phyloP scores from a whole-genome alignment of 1,284 basidiomycete genomes.

The Schizopora paradoxa region DNA sequence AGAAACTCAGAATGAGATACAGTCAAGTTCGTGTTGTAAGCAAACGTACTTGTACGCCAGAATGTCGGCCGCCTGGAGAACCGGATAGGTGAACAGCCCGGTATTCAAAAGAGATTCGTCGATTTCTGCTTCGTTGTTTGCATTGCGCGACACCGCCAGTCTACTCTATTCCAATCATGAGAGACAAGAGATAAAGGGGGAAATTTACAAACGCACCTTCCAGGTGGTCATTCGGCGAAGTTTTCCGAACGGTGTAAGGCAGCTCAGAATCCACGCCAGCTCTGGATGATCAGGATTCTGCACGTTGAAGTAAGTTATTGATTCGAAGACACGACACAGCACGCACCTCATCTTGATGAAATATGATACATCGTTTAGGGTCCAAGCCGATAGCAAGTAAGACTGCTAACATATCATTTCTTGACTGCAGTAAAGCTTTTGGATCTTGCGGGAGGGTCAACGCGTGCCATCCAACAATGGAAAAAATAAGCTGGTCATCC shows the following conservation, averaged over 20 bases:
- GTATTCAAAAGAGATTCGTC: conserved; percentile 79
- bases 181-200: conserved; percentile 1
- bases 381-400: conserved; percentile 85
- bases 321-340: background rate
- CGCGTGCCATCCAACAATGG: conserved; percentile 90
- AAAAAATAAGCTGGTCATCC: conserved; percentile 71
- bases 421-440: conserved; percentile 49
- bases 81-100: conserved; percentile 89
- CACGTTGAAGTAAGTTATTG: conserved; percentile 4
- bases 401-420: conserved; percentile 77
- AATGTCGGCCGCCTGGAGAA: conserved; percentile 92
- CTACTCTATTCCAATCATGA: conserved; percentile 48
- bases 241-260: conserved; percentile 78
- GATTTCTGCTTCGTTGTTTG: conserved; percentile 68
- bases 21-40: background rate
- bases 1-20: background rate
- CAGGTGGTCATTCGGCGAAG: conserved; percentile 91
- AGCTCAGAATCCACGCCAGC: conserved; percentile 89
- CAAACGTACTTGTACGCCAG: conserved; percentile 76
- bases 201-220: conserved; percentile 55
- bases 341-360: conserved; percentile 84
- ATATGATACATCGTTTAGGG: conserved; percentile 71
- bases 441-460: conserved; percentile 89
- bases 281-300: conserved; percentile 85
- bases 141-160: conserved; percentile 69